A percentile compares a stretch with the other conserved stretches of the same genome.
These are phyloP conservation scores for Magnusiomyces sp. DNA, from an alignment of 1,139 yeast species.

Conservation along the genomic window DNA sequence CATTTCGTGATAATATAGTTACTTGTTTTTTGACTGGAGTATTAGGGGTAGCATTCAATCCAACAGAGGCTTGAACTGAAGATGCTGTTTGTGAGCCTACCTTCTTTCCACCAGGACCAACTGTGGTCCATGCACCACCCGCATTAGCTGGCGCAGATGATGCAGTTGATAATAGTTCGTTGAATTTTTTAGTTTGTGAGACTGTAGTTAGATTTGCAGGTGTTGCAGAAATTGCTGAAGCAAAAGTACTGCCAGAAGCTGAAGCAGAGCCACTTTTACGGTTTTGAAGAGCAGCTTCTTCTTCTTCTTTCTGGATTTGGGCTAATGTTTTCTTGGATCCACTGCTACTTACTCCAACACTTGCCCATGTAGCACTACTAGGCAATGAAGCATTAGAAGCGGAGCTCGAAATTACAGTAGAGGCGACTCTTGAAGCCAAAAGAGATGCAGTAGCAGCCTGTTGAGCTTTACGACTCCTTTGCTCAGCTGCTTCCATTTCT, in stretches of 20 bases:
- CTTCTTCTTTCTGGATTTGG: slow-evolving; percentile 44
- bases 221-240: background rate
- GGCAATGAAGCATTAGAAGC: slow-evolving; percentile 35
- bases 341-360: slow-evolving; percentile 20
- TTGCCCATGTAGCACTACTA: slow-evolving; percentile 50
- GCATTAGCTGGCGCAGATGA: slow-evolving; percentile 18
- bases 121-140: slow-evolving; percentile 34
- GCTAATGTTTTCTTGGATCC: slow-evolving; percentile 37
- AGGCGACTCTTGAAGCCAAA: slow-evolving; percentile 16
- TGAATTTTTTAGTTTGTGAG: slow-evolving; percentile 13
- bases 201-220: too few relatives aligned
- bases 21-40: slow-evolving; percentile 17
- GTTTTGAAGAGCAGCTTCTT: slow-evolving; percentile 26
- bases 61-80: background rate
- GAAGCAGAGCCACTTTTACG: slow-evolving; percentile 24
- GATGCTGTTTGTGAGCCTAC: slow-evolving; percentile 20
- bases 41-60: too few relatives aligned
- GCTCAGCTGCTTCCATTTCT: slow-evolving; percentile 51
- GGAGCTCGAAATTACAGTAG: slow-evolving; percentile 16
- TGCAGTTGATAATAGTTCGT: slow-evolving; percentile 16
- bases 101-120: slow-evolving; percentile 29
- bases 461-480: slow-evolving; percentile 20
- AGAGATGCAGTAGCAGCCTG: slow-evolving; percentile 26
- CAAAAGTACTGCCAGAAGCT: background rate
- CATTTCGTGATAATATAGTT: slow-evolving; percentile 22